phyloP scores from a whole-genome alignment of 768 basidiomycete genomes.

The Neoboletus magnificus region DNA sequence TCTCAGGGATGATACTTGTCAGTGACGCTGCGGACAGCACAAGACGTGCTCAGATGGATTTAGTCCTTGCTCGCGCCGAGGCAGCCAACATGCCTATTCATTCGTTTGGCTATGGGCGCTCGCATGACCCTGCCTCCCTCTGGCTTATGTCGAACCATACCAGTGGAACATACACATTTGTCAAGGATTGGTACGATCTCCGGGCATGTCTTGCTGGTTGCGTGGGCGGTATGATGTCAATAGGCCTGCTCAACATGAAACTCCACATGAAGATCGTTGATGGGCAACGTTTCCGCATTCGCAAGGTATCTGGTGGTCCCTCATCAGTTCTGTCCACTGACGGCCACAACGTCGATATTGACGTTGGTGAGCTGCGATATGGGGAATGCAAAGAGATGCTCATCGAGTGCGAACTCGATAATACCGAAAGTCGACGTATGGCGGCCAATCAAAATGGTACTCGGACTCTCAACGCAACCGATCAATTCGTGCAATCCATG shows the following conservation, averaged over 20 bases:
- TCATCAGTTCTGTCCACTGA: conserved; percentile 85
- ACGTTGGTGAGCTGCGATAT: conserved; percentile 89
- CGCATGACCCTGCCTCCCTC: conserved; percentile 94
- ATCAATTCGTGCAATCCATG: conserved; percentile 84
- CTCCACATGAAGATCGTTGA: conserved; percentile 94
- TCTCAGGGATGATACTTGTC: conserved; percentile 89
- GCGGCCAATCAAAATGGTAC: conserved; percentile 8
- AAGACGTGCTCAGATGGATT: conserved; percentile 94
- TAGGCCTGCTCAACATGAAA: conserved; percentile 90
- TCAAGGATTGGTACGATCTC: conserved; percentile 97
- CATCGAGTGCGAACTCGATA: conserved; percentile 86
- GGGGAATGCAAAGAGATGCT: conserved; percentile 99
- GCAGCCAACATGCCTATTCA: conserved; percentile 97
- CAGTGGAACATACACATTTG: conserved; percentile 95
- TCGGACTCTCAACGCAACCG: conserved; percentile 69
- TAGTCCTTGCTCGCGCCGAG: conserved; percentile 94
- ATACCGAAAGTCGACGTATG: conserved; percentile 45
- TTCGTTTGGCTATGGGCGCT: conserved; percentile 93
- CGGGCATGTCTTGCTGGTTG: conserved; percentile 90
- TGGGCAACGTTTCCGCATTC: conserved; percentile 83
- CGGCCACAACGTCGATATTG: conserved; percentile 93
- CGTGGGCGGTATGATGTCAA: conserved; percentile 95
- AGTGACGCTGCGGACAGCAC: conserved; percentile 92
- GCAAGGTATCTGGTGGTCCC: conserved; percentile 91
- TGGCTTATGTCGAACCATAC: conserved; percentile 99